Conservation (phyloP, 768 basidiomycete species). For the Candolleomyces eurysporus region DNA sequence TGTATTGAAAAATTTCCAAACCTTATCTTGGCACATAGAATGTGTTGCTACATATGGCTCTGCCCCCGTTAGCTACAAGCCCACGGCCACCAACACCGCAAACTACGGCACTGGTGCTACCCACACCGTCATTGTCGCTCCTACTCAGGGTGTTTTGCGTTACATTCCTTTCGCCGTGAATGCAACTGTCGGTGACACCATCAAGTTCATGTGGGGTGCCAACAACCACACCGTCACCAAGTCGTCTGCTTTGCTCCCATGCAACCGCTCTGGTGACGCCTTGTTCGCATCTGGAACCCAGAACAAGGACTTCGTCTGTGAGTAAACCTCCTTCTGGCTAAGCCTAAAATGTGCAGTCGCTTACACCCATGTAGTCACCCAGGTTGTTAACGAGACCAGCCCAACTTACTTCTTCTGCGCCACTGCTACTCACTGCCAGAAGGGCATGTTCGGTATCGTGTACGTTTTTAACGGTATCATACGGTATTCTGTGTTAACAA, state of each 20-base stretch:
- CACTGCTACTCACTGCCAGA: constrained; percentile 67
- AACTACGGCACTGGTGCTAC: constrained; percentile 51
- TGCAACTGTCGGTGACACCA: constrained; percentile 73
- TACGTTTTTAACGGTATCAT: constrained; percentile 20
- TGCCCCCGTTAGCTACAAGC: constrained; percentile 30
- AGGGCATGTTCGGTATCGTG: constrained; percentile 87
- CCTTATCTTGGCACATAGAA: constrained; percentile 36
- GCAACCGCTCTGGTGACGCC: constrained; percentile 66
- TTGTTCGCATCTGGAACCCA: constrained; percentile 65
- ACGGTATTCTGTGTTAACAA: constrained; percentile 10
- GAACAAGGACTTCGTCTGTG: constrained; percentile 61
- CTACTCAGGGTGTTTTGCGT: constrained; percentile 71
- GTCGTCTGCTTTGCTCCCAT: constrained; percentile 60
- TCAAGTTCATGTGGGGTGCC: constrained; percentile 76
- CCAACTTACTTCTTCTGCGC: constrained; percentile 77
- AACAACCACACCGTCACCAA: constrained; percentile 85
- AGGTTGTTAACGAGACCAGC: constrained; percentile 71
- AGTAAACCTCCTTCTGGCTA: constrained; percentile 19
- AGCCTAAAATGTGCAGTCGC: constrained; percentile 2
- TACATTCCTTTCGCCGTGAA: constrained; percentile 75
- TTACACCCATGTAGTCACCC: constrained; percentile 46
- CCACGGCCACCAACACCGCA: constrained; percentile 31
- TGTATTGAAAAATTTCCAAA: background rate
- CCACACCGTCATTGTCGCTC: constrained; percentile 77
- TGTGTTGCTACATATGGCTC: constrained; percentile 61